Conservation (phyloP, 208 protist species). For the Acanthamoeba sp. region DNA sequence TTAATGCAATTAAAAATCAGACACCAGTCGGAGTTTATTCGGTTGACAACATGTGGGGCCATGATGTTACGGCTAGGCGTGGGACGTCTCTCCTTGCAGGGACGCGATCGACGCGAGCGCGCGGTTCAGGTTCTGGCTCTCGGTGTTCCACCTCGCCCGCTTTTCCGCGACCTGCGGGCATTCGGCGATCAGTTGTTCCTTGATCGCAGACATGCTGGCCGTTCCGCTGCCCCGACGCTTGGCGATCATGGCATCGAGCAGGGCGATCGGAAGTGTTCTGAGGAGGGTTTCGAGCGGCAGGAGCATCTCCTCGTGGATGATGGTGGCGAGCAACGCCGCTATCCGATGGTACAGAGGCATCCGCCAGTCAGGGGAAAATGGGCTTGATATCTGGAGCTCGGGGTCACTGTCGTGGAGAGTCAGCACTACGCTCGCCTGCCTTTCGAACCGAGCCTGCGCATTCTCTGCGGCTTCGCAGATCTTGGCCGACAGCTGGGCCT, state of each 20-base stretch:
- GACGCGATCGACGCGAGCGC: neutral
- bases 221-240: neutral
- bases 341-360: neutral
- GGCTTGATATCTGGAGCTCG: neutral
- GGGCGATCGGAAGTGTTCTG: neutral
- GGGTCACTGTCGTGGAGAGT: neutral
- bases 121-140: neutral
- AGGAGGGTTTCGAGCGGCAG: neutral
- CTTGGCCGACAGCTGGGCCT: neutral
- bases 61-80: no score
- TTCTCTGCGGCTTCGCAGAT: neutral
- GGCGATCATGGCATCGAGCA: neutral
- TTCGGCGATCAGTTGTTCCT: neutral
- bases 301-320: slow-evolving; percentile 34
- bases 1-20: no score
- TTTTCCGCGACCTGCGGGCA: neutral
- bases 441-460: neutral
- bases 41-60: no score
- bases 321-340: neutral
- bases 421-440: neutral
- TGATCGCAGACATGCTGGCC: neutral
- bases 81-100: neutral
- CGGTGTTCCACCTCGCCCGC: neutral
- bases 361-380: neutral
- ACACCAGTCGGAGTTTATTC: no score